Base-by-base conservation (phyloP, 768 basidiomycete species). In the Kwoniella europaea region DNA sequence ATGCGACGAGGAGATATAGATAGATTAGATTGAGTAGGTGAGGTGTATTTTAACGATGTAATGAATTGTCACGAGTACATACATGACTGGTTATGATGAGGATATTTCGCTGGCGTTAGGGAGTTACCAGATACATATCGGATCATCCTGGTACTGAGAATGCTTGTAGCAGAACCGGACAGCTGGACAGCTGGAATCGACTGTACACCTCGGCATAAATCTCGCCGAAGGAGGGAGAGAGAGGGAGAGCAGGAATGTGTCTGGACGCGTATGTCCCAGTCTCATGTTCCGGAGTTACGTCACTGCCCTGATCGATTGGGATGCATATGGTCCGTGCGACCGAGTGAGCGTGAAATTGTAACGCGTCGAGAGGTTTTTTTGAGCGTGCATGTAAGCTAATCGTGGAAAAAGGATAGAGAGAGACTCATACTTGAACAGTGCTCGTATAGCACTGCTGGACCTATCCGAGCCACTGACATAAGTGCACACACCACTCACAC, bases 401-500 rank as follows among this genome's bases (percentile, higher is more conserved):
- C 35, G 24, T 24, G 24, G 24, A 24, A 1, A n/a, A n/a, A n/a
- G n/a, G n/a, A n/a, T n/a, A n/a, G n/a, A 24, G 24, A 24, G 29
- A 29, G 29, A 29, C 35, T 35, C 35, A 35, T 35, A 35, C 7
- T 35, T 35, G 29, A 29, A 29, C 3, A 29, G n/a, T 52, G 12
- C n/a, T n/a, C n/a, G n/a, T 52, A 52, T 52, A 52, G 29, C 50
- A 52, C 12, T 15, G 50, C n/a, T 20, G 15, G 50, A 35, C n/a
- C 27, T 15, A 35, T 41, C 57, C 20, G 20, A 61, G 59, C 59
- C 59, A 61, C 59, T 61, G 59, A 61, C 59, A 43, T n/a, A 46
- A 55, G 54, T 35, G 35, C 35, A 35, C 35, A 35, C 35, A 35
- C 35, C 1, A 35, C 35, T 35, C 35, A 35, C 35, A 35, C 35